These are phyloP conservation scores for Aspergillus sclerotialis DNA, from an alignment of 2,329 filamentous ascomycete species.

Conservation along the genomic window DNA sequence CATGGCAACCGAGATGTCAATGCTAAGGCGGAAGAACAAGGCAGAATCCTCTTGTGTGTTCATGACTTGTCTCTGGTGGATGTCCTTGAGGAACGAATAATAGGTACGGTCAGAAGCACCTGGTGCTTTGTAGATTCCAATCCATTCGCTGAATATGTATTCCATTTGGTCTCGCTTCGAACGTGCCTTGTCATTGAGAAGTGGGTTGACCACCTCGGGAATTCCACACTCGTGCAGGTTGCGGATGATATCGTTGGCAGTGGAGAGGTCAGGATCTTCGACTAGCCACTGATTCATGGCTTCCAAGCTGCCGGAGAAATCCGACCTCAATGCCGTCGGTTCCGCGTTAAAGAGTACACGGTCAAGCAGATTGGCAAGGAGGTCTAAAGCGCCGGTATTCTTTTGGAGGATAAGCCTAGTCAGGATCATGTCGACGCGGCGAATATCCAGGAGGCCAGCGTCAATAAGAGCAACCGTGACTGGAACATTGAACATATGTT, in stretches of 20 bases:
- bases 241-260: conserved; percentile 64
- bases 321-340: conserved; percentile 70
- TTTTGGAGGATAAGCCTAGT: conserved; percentile 65
- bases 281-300: conserved; percentile 74
- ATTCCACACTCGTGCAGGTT: conserved; percentile 52
- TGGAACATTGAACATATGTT: conserved; percentile 56
- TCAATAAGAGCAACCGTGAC: conserved; percentile 56
- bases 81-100: conserved; percentile 72
- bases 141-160: conserved; percentile 95
- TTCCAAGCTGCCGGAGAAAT: conserved; percentile 78
- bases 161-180: conserved; percentile 76
- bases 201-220: conserved; percentile 48
- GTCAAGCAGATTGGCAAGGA: conserved; percentile 73
- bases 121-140: conserved; percentile 71
- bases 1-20: conserved; percentile 70
- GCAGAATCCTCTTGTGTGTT: conserved; percentile 68
- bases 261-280: conserved; percentile 60
- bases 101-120: conserved; percentile 66
- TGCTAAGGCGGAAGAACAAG: conserved; percentile 69
- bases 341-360: conserved; percentile 70
- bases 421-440: conserved; percentile 63
- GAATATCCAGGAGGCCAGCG: conserved; percentile 54
- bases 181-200: conserved; percentile 49
- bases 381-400: conserved; percentile 66
- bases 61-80: conserved; percentile 68